Evolutionary conservation across 768 basidiomycete genomes (phyloP).

Genomic region (Coprinopsis marcescibilis): DNA sequence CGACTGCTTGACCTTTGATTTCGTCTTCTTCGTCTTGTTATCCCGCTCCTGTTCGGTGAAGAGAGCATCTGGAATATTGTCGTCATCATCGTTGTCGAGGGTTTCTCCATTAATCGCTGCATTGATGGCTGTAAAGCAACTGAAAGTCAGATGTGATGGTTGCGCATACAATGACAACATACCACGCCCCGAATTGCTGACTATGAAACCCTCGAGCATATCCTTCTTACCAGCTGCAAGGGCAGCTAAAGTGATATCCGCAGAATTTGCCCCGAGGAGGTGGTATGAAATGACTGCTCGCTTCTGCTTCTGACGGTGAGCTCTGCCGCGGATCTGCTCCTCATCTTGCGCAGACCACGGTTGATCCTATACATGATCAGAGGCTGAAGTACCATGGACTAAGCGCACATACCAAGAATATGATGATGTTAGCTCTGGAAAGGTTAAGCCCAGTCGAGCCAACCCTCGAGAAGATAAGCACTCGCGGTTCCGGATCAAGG

Average conservation of each 20-base stretch:
- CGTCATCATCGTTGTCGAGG: no score
- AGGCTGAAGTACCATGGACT: not conserved
- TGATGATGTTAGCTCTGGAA: not conserved
- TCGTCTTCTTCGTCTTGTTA: no score
- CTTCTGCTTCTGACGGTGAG: conserved; percentile 23
- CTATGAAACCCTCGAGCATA: conserved; percentile 22
- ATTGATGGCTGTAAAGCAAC: no score
- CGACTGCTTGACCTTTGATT: no score
- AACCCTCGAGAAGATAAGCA: conserved; percentile 8
- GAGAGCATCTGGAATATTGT: no score
- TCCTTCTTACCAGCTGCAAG: conserved; percentile 20
- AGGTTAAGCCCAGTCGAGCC: conserved; percentile 5
- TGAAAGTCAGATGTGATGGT: no score
- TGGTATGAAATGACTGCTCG: conserved; percentile 17
- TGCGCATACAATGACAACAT: no score
- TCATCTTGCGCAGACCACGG: conserved; percentile 25
- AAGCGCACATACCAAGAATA: conserved; percentile 1
- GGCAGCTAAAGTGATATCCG: conserved; percentile 18
- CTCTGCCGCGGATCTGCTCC: conserved; percentile 21
- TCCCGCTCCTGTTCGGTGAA: no score
- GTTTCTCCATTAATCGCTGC: no score
- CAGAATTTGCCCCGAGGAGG: conserved; percentile 19
- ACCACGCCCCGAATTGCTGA: no score
- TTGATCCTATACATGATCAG: conserved; percentile 18
- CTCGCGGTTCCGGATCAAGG: not conserved